phyloP scores from a whole-genome alignment of 768 basidiomycete species.

The Scleroderma bovista region DNA sequence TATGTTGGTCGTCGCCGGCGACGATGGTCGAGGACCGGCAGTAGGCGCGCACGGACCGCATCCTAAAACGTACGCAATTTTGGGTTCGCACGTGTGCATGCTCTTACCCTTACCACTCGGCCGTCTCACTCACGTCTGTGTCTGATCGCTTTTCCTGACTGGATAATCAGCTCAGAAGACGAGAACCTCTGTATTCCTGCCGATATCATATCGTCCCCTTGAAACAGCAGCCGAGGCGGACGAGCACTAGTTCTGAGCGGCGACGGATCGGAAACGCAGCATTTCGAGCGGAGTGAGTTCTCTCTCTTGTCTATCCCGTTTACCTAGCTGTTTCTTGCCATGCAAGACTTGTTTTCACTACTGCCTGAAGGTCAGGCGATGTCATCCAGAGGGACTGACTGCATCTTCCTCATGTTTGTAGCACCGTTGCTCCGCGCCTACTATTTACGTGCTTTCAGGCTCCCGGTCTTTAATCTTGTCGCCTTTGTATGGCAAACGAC shows the following conservation, averaged over 20 bases:
- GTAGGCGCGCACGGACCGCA: constrained; percentile 21
- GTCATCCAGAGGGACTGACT: constrained; percentile 6
- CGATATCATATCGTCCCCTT: constrained; percentile 6
- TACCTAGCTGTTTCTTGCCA: neutral
- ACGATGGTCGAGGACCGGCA: constrained; percentile 1
- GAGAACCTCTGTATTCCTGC: constrained; percentile 6
- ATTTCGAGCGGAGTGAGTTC: constrained; percentile 35
- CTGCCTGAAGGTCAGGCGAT: constrained; percentile 5
- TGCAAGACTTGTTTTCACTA: neutral
- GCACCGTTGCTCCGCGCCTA: constrained; percentile 19
- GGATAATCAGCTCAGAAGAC: constrained; percentile 6
- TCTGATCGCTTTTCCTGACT: constrained; percentile 4
- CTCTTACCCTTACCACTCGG: constrained; percentile 25
- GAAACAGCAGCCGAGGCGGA: constrained; percentile 11
- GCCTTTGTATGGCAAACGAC: constrained; percentile 25
- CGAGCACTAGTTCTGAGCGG: constrained; percentile 28
- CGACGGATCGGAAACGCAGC: constrained; percentile 33
- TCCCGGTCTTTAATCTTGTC: constrained; percentile 23
- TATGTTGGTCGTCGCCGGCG: constrained; percentile 10
- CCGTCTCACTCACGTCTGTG: constrained; percentile 1
- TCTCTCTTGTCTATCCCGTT: neutral
- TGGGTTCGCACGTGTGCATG: constrained; percentile 29
- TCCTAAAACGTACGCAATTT: constrained; percentile 23
- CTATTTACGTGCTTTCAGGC: constrained; percentile 20
- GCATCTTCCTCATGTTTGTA: constrained; percentile 15